A percentile compares a stretch with the other conserved stretches of the same genome.
Conservation (phyloP, 2,329 filamentous ascomycete species). For the Parastagonospora nodorum region DNA sequence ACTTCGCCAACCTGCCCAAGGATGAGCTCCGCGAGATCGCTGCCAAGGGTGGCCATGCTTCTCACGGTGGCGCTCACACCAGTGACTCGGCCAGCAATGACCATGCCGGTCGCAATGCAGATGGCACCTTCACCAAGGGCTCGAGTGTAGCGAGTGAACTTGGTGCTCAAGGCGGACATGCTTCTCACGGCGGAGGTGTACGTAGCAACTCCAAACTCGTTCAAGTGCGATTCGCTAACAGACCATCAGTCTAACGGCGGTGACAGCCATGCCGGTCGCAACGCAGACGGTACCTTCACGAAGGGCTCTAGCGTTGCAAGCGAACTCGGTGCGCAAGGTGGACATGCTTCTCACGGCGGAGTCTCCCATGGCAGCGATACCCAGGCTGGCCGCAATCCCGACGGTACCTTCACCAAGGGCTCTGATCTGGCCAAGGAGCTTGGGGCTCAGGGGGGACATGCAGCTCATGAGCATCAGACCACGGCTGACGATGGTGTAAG, state of each 20-base stretch:
- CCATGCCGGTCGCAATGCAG: slow-evolving; percentile 41
- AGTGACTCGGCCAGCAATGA: neutral
- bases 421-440: slow-evolving; percentile 46
- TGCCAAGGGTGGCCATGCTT: slow-evolving; percentile 55
- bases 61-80: slow-evolving; percentile 27
- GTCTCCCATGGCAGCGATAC: slow-evolving; percentile 3
- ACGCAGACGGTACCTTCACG: slow-evolving; percentile 47
- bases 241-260: neutral
- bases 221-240: too few relatives aligned
- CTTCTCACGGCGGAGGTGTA: slow-evolving; percentile 1
- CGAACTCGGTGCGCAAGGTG: slow-evolving; percentile 19
- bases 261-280: slow-evolving; percentile 34
- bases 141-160: slow-evolving; percentile 42
- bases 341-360: slow-evolving; percentile 3
- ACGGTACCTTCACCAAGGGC: slow-evolving; percentile 48
- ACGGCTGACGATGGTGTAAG: slow-evolving; percentile 28
- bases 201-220: neutral
- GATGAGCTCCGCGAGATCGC: slow-evolving; percentile 57
- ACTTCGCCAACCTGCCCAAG: slow-evolving; percentile 59
- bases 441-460: slow-evolving; percentile 43
- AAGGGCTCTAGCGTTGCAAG: slow-evolving; percentile 44
- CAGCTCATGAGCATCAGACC: slow-evolving; percentile 33
- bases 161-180: slow-evolving; percentile 3
- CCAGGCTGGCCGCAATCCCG: slow-evolving; percentile 41
- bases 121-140: slow-evolving; percentile 47